phyloP scores from a whole-genome alignment of 2,329 filamentous ascomycete genomes.

The Helicocarpus griseus region DNA sequence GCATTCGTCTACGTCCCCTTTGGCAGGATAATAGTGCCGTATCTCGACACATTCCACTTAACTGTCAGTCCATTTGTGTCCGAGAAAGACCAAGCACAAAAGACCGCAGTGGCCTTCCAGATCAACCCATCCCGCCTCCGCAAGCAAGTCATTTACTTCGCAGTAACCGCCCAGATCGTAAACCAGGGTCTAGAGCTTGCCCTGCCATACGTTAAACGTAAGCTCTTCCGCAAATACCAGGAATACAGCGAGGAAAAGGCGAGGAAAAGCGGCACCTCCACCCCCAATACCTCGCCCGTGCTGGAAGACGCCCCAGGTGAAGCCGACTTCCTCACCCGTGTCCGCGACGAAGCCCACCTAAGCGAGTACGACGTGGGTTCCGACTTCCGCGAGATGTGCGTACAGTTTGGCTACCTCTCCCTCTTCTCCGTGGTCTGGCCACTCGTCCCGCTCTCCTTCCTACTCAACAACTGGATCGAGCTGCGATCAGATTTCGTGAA shows the following conservation, averaged over 20 bases:
- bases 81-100: slow-evolving; percentile 15
- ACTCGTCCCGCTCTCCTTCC: slow-evolving; percentile 76
- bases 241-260: slow-evolving; percentile 51
- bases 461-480: slow-evolving; percentile 95
- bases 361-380: slow-evolving; percentile 79
- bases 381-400: slow-evolving; percentile 88
- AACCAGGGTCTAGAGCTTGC: slow-evolving; percentile 77
- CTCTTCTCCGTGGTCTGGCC: slow-evolving; percentile 94
- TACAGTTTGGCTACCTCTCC: slow-evolving; percentile 80
- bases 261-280: slow-evolving; percentile 18
- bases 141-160: slow-evolving; percentile 66
- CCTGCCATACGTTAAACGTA: slow-evolving; percentile 74
- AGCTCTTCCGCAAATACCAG: slow-evolving; percentile 68
- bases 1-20: slow-evolving; percentile 94
- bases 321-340: slow-evolving; percentile 65
- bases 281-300: slow-evolving; percentile 17
- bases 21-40: slow-evolving; percentile 69
- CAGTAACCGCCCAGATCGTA: slow-evolving; percentile 71
- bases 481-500: slow-evolving; percentile 89
- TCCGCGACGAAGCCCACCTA: slow-evolving; percentile 73
- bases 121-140: slow-evolving; percentile 82
- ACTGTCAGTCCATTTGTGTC: slow-evolving; percentile 67
- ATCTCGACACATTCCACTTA: slow-evolving; percentile 70
- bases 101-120: slow-evolving; percentile 49
- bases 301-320: slow-evolving; percentile 67